A percentile compares a stretch with the other conserved stretches of the same genome.
phyloP scores from a whole-genome alignment of 345 rosid genomes.

The Turnera subulata region DNA sequence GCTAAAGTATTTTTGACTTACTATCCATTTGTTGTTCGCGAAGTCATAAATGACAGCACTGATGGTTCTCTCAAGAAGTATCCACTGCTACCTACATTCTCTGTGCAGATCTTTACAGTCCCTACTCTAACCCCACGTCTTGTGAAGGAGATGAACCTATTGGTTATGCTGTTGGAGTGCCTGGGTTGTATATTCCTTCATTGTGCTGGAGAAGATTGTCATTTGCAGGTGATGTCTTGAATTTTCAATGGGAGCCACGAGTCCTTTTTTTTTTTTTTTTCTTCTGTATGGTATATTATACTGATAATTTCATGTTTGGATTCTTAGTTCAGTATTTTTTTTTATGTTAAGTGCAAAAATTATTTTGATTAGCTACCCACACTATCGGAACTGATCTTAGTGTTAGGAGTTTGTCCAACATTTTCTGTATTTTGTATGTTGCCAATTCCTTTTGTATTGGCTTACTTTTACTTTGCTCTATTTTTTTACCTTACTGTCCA shows the following conservation, averaged over 20 bases:
- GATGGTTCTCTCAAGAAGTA: conserved; percentile 42
- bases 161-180: conserved; percentile 68
- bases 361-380: too few species aligned
- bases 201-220: conserved; percentile 75
- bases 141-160: conserved; percentile 75
- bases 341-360: too few species aligned
- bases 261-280: too few species aligned
- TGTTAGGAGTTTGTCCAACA: background rate
- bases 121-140: conserved; percentile 86
- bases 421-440: background rate
- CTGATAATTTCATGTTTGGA: background rate
- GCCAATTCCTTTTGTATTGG: too few species aligned
- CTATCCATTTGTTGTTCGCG: conserved; percentile 62
- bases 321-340: too few species aligned
- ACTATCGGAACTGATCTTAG: background rate
- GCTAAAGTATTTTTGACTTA: conserved; percentile 75
- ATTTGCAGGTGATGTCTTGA: conserved; percentile 48
- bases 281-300: too few species aligned
- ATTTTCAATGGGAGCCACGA: background rate
- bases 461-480: conserved; percentile 4
- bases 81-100: conserved; percentile 61
- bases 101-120: conserved; percentile 94
- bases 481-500: conserved; percentile 5
- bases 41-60: conserved; percentile 49
- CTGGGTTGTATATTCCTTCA: conserved; percentile 57